These are phyloP conservation scores for Zygosaccharomyces pseudobailii DNA, from an alignment of 1,139 yeast genomes.

Conservation along the genomic window DNA sequence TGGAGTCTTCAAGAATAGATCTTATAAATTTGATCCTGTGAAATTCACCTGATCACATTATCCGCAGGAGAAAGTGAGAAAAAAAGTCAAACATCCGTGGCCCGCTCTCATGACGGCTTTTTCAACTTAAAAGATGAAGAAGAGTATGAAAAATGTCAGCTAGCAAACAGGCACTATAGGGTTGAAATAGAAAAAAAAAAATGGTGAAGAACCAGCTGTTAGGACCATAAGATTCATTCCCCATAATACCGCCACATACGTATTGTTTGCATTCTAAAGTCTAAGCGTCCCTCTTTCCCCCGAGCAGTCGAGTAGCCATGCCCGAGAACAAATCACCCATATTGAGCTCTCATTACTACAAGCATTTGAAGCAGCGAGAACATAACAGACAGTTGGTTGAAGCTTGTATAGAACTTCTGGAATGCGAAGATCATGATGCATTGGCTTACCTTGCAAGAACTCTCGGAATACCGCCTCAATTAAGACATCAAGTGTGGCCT, in stretches of 20 bases:
- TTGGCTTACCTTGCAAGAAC: conserved; percentile 78
- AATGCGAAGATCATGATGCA: conserved; percentile 36
- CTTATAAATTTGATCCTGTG: not conserved
- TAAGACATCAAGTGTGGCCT: conserved; percentile 83
- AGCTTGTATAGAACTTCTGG: conserved; percentile 26
- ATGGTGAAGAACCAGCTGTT: conserved; percentile 2
- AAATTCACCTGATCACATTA: not conserved
- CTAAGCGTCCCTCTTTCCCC: not conserved
- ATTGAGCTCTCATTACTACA: conserved; percentile 21
- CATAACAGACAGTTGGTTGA: conserved; percentile 27
- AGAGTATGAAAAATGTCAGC: not conserved
- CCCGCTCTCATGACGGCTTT: not conserved
- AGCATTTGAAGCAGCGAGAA: conserved; percentile 27
- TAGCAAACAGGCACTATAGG: not conserved
- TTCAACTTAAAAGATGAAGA: not conserved
- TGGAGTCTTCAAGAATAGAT: too few species aligned
- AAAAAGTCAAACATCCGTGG: not conserved
- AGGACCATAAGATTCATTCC: not conserved
- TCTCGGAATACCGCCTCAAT: conserved; percentile 78
- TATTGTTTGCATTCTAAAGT: not conserved
- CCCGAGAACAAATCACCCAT: conserved; percentile 17
- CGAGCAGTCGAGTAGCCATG: conserved; percentile 6
- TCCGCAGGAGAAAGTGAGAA: not conserved
- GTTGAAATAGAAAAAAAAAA: not conserved
- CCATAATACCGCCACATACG: not conserved